phyloP scores from a whole-genome alignment of 768 basidiomycete genomes.

The Tylopilus sp. region DNA sequence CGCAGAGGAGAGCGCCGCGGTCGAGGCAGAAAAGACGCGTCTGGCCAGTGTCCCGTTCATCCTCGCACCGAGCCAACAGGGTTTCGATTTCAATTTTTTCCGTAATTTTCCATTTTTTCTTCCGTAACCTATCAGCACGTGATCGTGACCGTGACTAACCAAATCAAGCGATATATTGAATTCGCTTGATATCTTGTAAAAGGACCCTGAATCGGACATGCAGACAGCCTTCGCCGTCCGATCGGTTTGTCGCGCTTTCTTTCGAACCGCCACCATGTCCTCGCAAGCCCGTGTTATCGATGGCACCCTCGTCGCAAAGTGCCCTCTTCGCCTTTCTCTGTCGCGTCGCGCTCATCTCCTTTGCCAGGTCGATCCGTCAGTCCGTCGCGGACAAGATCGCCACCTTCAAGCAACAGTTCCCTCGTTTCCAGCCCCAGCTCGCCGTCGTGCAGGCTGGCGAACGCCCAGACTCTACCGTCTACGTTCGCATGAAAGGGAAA shows the following conservation, averaged over 20 bases:
- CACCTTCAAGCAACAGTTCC: slow-evolving; percentile 58
- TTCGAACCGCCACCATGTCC: slow-evolving; percentile 35
- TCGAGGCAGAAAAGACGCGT: slow-evolving; percentile 56
- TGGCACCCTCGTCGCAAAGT: slow-evolving; percentile 85
- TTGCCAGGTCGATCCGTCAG: slow-evolving; percentile 70
- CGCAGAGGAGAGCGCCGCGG: slow-evolving; percentile 52
- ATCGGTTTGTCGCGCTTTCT: slow-evolving; percentile 8
- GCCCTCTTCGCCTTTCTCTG: slow-evolving; percentile 13
- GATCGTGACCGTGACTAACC: slow-evolving; percentile 8
- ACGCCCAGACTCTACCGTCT: slow-evolving; percentile 85
- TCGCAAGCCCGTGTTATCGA: slow-evolving; percentile 66
- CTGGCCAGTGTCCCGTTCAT: slow-evolving; percentile 55
- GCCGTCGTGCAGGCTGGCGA: slow-evolving; percentile 93
- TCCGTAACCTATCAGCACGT: slow-evolving; percentile 16
- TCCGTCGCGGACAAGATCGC: slow-evolving; percentile 70
- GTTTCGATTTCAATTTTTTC: not conserved
- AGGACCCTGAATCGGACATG: slow-evolving; percentile 6
- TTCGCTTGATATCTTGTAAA: not conserved
- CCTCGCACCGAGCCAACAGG: not conserved
- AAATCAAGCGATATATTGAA: not conserved
- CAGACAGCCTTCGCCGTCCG: not conserved
- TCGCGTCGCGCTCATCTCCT: slow-evolving; percentile 11
- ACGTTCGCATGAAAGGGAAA: slow-evolving; percentile 97
- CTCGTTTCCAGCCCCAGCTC: slow-evolving; percentile 89
- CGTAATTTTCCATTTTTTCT: not conserved